Conservation (phyloP, 2,329 filamentous ascomycete species). For the Fusarium sp. region DNA sequence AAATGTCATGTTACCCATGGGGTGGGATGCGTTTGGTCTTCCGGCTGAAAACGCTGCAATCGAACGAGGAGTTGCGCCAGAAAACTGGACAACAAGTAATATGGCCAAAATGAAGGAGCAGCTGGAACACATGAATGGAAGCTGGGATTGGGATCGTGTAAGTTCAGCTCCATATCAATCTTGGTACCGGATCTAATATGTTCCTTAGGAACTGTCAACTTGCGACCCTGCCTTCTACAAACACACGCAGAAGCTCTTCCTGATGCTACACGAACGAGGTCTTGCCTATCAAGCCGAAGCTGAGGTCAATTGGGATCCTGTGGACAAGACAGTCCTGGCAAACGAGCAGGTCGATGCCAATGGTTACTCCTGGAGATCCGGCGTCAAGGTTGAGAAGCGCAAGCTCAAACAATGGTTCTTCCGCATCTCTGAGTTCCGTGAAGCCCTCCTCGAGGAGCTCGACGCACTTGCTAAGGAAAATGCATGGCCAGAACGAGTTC, state of each 20-base stretch:
- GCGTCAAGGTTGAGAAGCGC: constrained; percentile 84
- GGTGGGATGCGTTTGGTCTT: constrained; percentile 93
- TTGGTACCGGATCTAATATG: constrained; percentile 4
- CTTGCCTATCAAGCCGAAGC: constrained; percentile 87
- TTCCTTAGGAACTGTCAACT: constrained; percentile 79
- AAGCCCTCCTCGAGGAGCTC: constrained; percentile 78
- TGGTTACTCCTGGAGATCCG: constrained; percentile 88
- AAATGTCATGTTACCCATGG: constrained; percentile 87
- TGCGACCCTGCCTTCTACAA: constrained; percentile 90
- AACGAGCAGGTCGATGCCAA: constrained; percentile 94
- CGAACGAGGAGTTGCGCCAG: constrained; percentile 82
- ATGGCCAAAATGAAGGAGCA: constrained; percentile 89
- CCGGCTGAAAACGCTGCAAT: constrained; percentile 94
- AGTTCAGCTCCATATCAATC: constrained; percentile 51
- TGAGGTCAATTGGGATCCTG: constrained; percentile 89
- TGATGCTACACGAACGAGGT: constrained; percentile 79
- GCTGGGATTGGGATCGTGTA: constrained; percentile 87
- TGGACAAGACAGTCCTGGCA: constrained; percentile 89
- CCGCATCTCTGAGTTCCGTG: constrained; percentile 82
- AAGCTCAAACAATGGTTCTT: constrained; percentile 92
- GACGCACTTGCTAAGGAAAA: constrained; percentile 72
- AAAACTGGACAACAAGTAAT: constrained; percentile 82
- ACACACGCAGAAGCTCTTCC: constrained; percentile 88
- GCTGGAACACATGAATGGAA: constrained; percentile 81
- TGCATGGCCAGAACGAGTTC: constrained; percentile 85